Base-by-base conservation (phyloP, 306 rosid genomes). In the Rosa rugosa region DNA sequence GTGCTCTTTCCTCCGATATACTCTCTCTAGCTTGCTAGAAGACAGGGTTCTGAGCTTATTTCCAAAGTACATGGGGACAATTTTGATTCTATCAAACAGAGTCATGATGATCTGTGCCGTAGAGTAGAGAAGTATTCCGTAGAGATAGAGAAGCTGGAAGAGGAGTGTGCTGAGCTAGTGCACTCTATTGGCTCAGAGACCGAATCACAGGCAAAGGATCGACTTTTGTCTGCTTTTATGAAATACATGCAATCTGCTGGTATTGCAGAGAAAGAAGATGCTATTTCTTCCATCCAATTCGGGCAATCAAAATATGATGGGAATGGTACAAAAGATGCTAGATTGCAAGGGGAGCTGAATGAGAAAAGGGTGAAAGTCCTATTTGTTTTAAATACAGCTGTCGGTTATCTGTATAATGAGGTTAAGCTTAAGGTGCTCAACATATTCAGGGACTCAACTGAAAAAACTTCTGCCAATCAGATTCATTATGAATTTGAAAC, bases 11-110 rank as follows among this genome's bases (percentile, higher is more conserved):
- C 78, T 87, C 98, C 42, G 98, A 94, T 42, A 70, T 85, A 69
- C 94, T 92, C 38, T 94, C 97, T 83, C n/a, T n/a, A n/a, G n/a
- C 91, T 90, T 72, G 86, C 94, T 71, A 89, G 94, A 83, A 88
- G 94, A 84, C 97, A 94, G 88, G 98, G 97, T 82, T 73, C 94
- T 89, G 98, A 94, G 76, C 88, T 90, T 74, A 49, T 86, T 83
- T 81, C 85, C 16, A 90, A 88, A n/a, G n/a, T n/a, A 78, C 89
- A 84, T 80, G 90, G 89, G 62, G 88, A 87, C 75, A 83, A 69
- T 86, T 47, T 64, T 46, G 97, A 84, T 80, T 87, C 93, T 78
- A 63, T 90, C 75, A 87, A 63, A 78, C 82, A 34, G 78, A 87
- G 71, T 79, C 93, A 92, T 83, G 89, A 86, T 80, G 94, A 88